Evolutionary conservation across 83 land plant species (phyloP), one percentile per base, ranked within the genome.

Genomic region (Diphasiastrum complanatum): DNA sequence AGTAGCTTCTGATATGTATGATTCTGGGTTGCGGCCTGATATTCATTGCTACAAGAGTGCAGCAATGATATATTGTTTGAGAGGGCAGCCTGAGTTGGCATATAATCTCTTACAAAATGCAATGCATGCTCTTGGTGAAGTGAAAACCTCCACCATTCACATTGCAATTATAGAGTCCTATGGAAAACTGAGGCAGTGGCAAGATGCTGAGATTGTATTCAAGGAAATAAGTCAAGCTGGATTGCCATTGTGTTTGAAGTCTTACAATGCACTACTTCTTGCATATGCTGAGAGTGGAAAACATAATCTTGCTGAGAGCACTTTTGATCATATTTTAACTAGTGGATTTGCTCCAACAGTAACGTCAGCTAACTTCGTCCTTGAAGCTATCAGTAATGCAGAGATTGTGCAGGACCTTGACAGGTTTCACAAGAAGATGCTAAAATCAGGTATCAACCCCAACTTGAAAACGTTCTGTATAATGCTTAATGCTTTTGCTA

Each of bases 401-500:
- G 75, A 61, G 18, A 80, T 81, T 53, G 54, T 79, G 23, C 47
- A 78, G 47, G 85, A 89, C 26, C 75, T 89, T 28, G 78, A 76
- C 75, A 79, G 73, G 36, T 76, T 85, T 26, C 63, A 86, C 33
- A 72, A 89, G 57, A 85, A 85, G 54, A 56, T 85, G 62, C 87
- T 78, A 48, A 85, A 85, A 59, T 68, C 83, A 78, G 85, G 84
- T 20, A 83, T 89, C 34, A 83, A 66, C 49, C 84, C 88, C 55
- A 79, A 82, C 45, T 82, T 78, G 67, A 83, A 82, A 43, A 76
- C 79, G 8, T 75, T 89, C 29, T 27, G 79, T 1, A 60, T 79
- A 61, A 81, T 85, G 80, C 71, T 89, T 53, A 77, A 85, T 64
- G 82, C 96, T 11, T 89, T 83, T 72, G 75, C 75, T 23, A 70